Evolutionary conservation across 306 rosid species (phyloP).

Genomic region (Cucumis melo): DNA sequence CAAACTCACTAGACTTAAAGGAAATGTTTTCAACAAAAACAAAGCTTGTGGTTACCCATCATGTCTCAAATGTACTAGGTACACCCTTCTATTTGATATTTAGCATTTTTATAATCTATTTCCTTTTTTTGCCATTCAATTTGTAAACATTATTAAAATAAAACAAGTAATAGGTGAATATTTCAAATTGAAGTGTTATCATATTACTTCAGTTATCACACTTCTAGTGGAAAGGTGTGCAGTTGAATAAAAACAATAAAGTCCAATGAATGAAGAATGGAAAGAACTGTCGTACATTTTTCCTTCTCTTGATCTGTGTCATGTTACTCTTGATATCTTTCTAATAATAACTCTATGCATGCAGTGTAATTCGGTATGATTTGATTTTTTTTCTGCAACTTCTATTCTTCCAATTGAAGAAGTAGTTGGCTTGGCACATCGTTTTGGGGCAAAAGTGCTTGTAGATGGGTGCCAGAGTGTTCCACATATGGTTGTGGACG

Average conservation of each 20-base stretch:
- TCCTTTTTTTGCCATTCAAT: neutral
- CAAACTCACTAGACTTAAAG: constrained; percentile 48
- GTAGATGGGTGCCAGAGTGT: constrained; percentile 98
- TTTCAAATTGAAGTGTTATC: neutral
- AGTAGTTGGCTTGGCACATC: constrained; percentile 70
- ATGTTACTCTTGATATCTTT: neutral
- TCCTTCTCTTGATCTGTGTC: neutral
- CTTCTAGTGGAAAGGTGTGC: neutral
- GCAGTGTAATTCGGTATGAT: neutral
- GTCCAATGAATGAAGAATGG: neutral
- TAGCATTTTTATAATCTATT: neutral
- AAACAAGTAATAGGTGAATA: neutral
- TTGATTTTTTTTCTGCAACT: constrained; percentile 24
- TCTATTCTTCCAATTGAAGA: constrained; percentile 75
- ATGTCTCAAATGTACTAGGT: constrained; percentile 88
- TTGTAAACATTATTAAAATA: neutral
- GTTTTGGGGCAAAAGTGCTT: constrained; percentile 80
- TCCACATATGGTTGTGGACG: constrained; percentile 93
- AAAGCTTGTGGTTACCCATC: constrained; percentile 80
- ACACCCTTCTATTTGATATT: constrained; percentile 14
- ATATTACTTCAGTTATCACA: neutral
- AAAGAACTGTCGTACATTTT: neutral
- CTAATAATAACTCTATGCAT: neutral
- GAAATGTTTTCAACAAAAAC: constrained; percentile 58
- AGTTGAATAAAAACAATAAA: neutral